Conservation (phyloP, 805 yeast genomes). For the Cyberlindnera samutprakarnensis region DNA sequence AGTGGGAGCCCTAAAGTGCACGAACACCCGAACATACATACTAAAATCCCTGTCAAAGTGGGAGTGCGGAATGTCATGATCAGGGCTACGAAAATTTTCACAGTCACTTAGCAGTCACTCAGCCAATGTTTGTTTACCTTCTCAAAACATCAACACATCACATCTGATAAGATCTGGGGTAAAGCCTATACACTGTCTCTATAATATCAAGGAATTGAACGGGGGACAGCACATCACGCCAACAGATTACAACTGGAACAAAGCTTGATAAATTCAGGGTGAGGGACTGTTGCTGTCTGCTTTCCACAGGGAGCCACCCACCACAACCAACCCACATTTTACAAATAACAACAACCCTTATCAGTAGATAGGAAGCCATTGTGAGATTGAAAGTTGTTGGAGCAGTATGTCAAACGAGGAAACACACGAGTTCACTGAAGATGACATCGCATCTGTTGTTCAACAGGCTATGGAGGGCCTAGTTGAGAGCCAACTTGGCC, state of each 20-base stretch:
- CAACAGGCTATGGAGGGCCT: constrained; percentile 30
- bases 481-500: constrained; percentile 6
- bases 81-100: constrained; percentile 21
- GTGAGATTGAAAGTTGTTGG: too few species aligned
- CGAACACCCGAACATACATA: background rate
- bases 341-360: background rate
- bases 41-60: background rate
- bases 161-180: constrained; percentile 6
- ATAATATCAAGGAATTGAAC: too few species aligned
- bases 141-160: constrained; percentile 17
- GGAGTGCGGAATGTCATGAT: constrained; percentile 1
- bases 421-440: constrained; percentile 16
- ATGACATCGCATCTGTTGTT: constrained; percentile 31
- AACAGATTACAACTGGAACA: too few species aligned
- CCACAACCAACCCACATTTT: too few species aligned
- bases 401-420: constrained; percentile 2
- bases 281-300: too few species aligned
- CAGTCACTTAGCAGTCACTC: constrained; percentile 26
- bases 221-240: too few species aligned
- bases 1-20: background rate
- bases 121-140: constrained; percentile 9
- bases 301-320: too few species aligned
- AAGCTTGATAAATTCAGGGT: too few species aligned
- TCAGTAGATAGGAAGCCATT: background rate
- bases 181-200: background rate